Conservation (phyloP, 2,329 filamentous ascomycete genomes). For the Setomelanomma holmii region DNA sequence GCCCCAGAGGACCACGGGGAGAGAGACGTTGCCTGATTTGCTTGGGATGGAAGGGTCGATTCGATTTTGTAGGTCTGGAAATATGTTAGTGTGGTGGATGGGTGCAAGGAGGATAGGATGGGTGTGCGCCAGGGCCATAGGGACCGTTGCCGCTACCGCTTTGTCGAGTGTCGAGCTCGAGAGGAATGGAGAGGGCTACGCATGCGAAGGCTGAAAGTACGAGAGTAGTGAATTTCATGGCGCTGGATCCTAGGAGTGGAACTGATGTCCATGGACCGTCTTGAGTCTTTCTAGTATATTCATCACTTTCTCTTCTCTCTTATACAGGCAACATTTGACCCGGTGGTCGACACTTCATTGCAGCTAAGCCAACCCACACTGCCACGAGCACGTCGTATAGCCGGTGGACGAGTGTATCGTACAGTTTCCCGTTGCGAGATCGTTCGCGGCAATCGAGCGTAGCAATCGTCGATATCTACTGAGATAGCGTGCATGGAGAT, state of each 20-base stretch:
- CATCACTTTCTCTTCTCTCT: too few relatives aligned
- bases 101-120: not conserved
- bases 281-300: not conserved
- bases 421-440: not conserved
- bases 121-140: not conserved
- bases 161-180: not conserved
- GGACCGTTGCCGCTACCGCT: not conserved
- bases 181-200: not conserved
- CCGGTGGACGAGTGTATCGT: not conserved
- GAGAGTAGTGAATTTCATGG: not conserved
- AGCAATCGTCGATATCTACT: not conserved
- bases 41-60: constrained; percentile 15
- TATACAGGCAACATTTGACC: not conserved
- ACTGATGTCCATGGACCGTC: not conserved
- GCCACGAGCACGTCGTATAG: not conserved
- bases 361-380: not conserved
- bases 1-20: constrained; percentile 33
- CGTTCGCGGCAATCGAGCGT: not conserved
- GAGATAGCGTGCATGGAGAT: not conserved
- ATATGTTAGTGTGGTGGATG: not conserved
- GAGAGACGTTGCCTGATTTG: constrained; percentile 14
- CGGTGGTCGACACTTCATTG: not conserved
- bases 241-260: not conserved
- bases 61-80: constrained; percentile 11
- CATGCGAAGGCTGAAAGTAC: not conserved